A percentile compares a stretch with the other conserved stretches of the same genome.
Conservation (phyloP, 2,329 filamentous ascomycete species). For the Colletotrichum musicola region DNA sequence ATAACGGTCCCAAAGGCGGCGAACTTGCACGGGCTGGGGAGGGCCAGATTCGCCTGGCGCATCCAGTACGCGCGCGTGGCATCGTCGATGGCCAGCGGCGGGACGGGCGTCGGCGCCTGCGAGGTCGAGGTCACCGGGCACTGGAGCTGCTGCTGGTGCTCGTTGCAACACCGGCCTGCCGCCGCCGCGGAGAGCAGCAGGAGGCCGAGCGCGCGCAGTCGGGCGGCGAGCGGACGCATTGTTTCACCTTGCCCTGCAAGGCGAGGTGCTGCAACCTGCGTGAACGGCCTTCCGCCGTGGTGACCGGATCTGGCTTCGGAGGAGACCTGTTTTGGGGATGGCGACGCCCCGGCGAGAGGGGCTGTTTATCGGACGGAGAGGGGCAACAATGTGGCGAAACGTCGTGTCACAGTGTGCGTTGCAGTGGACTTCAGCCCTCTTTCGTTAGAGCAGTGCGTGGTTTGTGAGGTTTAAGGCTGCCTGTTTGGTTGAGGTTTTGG, state of each 20-base stretch:
- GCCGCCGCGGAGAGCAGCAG: slow-evolving; percentile 8
- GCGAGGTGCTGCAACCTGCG: slow-evolving; percentile 10
- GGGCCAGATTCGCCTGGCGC: slow-evolving; percentile 60
- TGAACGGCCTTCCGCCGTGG: not conserved
- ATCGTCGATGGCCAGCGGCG: slow-evolving; percentile 46
- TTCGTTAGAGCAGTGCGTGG: slow-evolving; percentile 6
- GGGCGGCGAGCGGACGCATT: slow-evolving; percentile 16
- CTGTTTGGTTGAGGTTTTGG: not conserved
- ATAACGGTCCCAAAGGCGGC: slow-evolving; percentile 66
- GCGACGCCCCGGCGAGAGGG: not conserved
- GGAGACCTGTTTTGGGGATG: slow-evolving; percentile 10
- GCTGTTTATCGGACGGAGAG: no score
- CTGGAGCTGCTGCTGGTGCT: no score
- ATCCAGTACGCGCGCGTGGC: slow-evolving; percentile 64
- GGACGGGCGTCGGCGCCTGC: not conserved
- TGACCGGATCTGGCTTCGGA: slow-evolving; percentile 18
- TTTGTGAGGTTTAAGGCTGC: not conserved
- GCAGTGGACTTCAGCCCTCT: not conserved
- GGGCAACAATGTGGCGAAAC: slow-evolving; percentile 11
- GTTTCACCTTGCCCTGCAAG: slow-evolving; percentile 17
- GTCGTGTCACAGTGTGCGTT: slow-evolving; percentile 7
- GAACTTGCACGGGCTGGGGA: slow-evolving; percentile 65
- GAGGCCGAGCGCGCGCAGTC: slow-evolving; percentile 20
- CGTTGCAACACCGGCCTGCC: not conserved
- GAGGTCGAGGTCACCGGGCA: not conserved